Evolutionary conservation across 179 eudicot species (phyloP), one percentile per base, ranked within the genome.

Genomic region (Sideroxylon spinosum): DNA sequence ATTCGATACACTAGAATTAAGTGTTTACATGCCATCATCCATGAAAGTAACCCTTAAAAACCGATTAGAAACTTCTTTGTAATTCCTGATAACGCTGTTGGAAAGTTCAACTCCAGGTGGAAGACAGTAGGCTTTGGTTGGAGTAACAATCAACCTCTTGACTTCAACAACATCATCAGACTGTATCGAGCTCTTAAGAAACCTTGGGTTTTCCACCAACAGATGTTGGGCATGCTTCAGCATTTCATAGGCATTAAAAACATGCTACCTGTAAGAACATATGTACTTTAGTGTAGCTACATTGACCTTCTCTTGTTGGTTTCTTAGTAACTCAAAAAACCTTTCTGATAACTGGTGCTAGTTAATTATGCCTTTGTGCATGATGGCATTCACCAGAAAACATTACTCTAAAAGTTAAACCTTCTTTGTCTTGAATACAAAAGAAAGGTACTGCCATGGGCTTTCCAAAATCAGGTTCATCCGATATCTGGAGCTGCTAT

Each of bases 71-170:
- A 87, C 86, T 46, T 82, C 81, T 25, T 48, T 87, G 66, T 93
- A 95, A 22, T 89, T 81, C 83, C 99, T 84, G 19, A 95, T 84
- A 56, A 95, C 97, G 61, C 99, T 79, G 63, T 95, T 95, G 0
- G 99, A 91, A 28, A 95, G 88, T 77, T 95, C 99, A 2, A 89
- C 86, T 73, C 87, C 90, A 4, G 98, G 98, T 17, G 95, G 98
- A 82, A 93, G 89, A 80, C 98, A 91, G 60, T 93, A 91, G 3
- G 97, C 99, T 86, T 82, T 93, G 0, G 95, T 79, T 14, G 99
- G 99, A 23, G 99, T 91, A 74, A 95, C 90, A 37, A 95, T 84
- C 73, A 95, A 61, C 68, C 98, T 86, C 76, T 95, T 84, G 29
- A 95, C 92, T 81, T 95, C 92, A 29, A 92, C 90, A 37, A 84